Conservation (phyloP, 148 eudicot species). For the Nepenthes mirabilis region DNA sequence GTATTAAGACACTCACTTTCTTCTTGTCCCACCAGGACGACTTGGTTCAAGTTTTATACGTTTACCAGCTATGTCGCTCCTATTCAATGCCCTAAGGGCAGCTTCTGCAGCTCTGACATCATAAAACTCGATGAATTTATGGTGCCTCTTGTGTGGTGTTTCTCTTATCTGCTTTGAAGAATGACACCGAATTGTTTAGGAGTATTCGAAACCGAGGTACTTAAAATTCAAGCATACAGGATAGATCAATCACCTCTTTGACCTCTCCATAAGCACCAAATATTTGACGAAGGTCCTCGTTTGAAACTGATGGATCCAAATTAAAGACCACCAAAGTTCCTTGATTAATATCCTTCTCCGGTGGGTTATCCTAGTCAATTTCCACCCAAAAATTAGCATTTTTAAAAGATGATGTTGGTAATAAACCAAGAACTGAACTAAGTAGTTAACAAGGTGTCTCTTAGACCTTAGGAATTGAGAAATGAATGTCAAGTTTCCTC, state of each 20-base stretch:
- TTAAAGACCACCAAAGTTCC: slow-evolving; percentile 89
- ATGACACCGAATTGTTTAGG: neutral
- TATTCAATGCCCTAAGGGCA: slow-evolving; percentile 81
- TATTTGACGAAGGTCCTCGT: slow-evolving; percentile 70
- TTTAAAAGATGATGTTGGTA: neutral
- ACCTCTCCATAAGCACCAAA: slow-evolving; percentile 93
- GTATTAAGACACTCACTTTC: slow-evolving; percentile 36
- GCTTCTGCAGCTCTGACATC: slow-evolving; percentile 97
- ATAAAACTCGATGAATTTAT: slow-evolving; percentile 82
- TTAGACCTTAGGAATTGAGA: slow-evolving; percentile 94
- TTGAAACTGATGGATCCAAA: slow-evolving; percentile 86
- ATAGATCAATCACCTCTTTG: slow-evolving; percentile 56
- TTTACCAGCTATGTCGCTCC: slow-evolving; percentile 93
- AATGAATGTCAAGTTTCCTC: slow-evolving; percentile 92
- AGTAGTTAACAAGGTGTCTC: neutral
- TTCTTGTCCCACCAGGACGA: slow-evolving; percentile 92
- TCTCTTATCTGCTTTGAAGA: slow-evolving; percentile 62
- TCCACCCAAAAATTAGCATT: neutral
- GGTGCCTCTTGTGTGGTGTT: slow-evolving; percentile 91
- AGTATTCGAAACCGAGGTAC: neutral
- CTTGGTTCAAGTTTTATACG: slow-evolving; percentile 94
- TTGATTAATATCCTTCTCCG: slow-evolving; percentile 92
- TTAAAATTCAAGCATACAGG: neutral
- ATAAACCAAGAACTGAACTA: neutral
- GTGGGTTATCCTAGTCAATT: slow-evolving; percentile 59